Evolutionary conservation across 2,329 filamentous ascomycete genomes (phyloP).

Genomic region (Tolypocladium tundrense): DNA sequence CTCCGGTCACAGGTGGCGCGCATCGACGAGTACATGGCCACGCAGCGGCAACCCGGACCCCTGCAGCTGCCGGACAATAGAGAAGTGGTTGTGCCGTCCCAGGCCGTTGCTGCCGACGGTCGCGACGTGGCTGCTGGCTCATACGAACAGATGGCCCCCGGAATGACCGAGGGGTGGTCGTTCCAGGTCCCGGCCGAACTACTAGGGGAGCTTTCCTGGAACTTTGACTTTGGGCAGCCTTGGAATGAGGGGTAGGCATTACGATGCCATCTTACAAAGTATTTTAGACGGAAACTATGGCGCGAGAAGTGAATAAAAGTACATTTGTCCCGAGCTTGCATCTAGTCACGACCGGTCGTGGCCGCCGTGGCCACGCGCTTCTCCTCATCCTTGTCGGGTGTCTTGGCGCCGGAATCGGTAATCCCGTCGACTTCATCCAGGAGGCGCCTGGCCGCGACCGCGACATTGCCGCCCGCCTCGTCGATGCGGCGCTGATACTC

Average conservation of each 20-base stretch:
- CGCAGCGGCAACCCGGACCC: conserved; percentile 4
- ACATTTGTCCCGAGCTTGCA: not conserved
- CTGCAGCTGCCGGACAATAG: not conserved
- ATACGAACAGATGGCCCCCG: not conserved
- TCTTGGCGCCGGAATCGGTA: not conserved
- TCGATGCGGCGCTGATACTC: conserved; percentile 10
- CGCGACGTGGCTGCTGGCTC: not conserved
- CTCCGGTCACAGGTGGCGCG: conserved; percentile 12
- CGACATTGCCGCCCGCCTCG: conserved; percentile 11
- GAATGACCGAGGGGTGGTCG: conserved; percentile 4
- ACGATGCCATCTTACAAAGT: not conserved
- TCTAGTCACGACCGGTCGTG: not conserved
- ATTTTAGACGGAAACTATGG: too few relatives aligned
- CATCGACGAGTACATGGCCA: conserved; percentile 14
- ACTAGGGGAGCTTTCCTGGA: conserved; percentile 8
- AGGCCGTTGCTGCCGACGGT: not conserved
- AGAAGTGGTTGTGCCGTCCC: not conserved
- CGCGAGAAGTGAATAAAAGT: not conserved
- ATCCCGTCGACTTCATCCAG: conserved; percentile 11
- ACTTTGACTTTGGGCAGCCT: conserved; percentile 6
- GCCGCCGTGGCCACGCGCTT: not conserved
- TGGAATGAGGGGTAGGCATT: not conserved
- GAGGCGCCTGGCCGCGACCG: conserved; percentile 9
- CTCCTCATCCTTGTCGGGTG: not conserved
- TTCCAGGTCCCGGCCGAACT: conserved; percentile 44